Conservation (phyloP, 2,329 filamentous ascomycete species). For the Paraphoma chrysanthemicola region DNA sequence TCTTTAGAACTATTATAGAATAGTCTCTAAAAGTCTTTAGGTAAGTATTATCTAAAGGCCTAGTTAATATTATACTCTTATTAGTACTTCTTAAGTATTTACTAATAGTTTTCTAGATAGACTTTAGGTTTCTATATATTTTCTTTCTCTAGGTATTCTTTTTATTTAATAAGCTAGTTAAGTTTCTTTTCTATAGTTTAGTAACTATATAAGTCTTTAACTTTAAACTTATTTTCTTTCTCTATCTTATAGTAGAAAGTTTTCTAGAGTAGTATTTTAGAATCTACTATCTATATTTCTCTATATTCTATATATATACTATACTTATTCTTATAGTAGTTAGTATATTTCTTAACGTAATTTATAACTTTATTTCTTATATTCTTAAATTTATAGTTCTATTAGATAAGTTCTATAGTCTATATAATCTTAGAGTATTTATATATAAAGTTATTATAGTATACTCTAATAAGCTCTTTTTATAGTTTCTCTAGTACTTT, state of each 20-base stretch:
- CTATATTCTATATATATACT: constrained; percentile 5
- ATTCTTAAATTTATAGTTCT: no score
- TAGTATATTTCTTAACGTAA: constrained; percentile 4
- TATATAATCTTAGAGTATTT: background rate
- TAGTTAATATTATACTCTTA: background rate
- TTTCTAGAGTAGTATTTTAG: background rate
- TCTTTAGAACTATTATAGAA: no score
- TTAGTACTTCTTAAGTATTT: background rate
- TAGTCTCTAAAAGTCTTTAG: background rate
- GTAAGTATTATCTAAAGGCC: background rate
- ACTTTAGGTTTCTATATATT: background rate
- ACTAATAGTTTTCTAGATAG: background rate
- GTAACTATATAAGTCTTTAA: background rate
- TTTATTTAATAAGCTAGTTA: background rate
- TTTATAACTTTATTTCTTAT: constrained; percentile 4
- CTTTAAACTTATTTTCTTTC: background rate
- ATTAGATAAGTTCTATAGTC: constrained; percentile 5
- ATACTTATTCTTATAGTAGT: constrained; percentile 10
- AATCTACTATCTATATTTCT: constrained; percentile 4
- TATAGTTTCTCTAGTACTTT: background rate
- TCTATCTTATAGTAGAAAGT: background rate
- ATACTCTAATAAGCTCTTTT: background rate
- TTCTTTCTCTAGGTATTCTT: background rate
- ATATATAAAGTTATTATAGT: background rate
- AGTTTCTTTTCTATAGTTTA: background rate